Percentiles rank a stretch among this genome's conserved stretches.
Conservation (phyloP, 176 grass and related monocot species). For the Rhynchospora breviuscula region DNA sequence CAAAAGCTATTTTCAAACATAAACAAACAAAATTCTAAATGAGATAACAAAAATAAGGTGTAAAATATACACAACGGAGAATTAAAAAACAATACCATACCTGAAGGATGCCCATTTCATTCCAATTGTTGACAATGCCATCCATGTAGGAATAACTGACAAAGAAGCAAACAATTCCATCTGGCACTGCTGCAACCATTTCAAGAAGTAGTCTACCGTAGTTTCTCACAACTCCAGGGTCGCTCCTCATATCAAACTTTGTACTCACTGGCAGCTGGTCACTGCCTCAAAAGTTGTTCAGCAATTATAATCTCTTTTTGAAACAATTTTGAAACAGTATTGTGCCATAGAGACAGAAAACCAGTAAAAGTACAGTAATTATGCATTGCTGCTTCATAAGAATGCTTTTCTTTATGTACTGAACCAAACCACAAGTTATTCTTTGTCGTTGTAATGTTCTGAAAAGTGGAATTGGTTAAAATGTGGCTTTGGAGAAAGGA, state of each 20-base stretch:
- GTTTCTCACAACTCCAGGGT: slow-evolving; percentile 95
- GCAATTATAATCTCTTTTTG: neutral
- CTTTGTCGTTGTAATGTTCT: neutral
- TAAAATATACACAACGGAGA: neutral
- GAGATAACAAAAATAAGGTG: neutral
- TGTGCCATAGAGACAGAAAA: neutral
- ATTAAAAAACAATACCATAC: slow-evolving; percentile 35
- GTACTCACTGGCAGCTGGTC: slow-evolving; percentile 93
- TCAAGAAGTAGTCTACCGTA: slow-evolving; percentile 84
- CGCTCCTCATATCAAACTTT: slow-evolving; percentile 93
- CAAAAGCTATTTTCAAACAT: neutral
- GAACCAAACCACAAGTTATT: neutral
- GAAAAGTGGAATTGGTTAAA: neutral
- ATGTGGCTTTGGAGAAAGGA: neutral
- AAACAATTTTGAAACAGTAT: neutral
- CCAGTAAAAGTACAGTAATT: neutral
- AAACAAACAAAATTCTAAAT: neutral
- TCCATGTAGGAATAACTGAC: slow-evolving; percentile 99
- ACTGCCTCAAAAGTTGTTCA: slow-evolving; percentile 45
- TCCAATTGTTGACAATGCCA: slow-evolving; percentile 95
- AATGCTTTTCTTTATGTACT: neutral
- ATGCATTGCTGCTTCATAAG: neutral
- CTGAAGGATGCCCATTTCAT: slow-evolving; percentile 96
- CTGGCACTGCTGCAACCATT: slow-evolving; percentile 88
- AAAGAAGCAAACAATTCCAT: slow-evolving; percentile 97